phyloP scores from a whole-genome alignment of 495 filamentous ascomycete genomes.

The Opeltia flavorubescens region DNA sequence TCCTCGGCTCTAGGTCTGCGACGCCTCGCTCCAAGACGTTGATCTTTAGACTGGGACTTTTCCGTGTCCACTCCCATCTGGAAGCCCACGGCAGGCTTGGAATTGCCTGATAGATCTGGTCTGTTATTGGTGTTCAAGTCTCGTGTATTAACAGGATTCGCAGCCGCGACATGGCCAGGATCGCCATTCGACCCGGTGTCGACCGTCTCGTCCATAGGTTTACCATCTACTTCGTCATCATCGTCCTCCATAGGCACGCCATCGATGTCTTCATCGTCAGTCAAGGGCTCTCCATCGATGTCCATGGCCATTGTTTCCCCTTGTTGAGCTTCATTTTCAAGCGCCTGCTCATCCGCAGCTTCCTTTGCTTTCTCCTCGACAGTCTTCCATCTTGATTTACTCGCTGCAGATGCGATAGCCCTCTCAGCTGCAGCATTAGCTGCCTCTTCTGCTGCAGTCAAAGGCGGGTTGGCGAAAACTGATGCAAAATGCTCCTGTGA shows the following conservation, averaged over 20 bases:
- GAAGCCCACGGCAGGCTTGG: neutral
- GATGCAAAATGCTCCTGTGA: slow-evolving; percentile 59
- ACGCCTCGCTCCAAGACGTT: slow-evolving; percentile 19
- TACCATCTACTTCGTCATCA: slow-evolving; percentile 33
- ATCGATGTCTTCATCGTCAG: slow-evolving; percentile 27
- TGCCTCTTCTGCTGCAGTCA: slow-evolving; percentile 32
- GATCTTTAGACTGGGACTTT: slow-evolving; percentile 2
- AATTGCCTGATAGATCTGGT: neutral
- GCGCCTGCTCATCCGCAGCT: slow-evolving; percentile 22
- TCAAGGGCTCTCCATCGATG: slow-evolving; percentile 19
- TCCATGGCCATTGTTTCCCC: slow-evolving; percentile 16
- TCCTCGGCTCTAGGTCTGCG: slow-evolving; percentile 76
- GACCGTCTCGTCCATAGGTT: slow-evolving; percentile 34
- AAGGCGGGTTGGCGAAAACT: slow-evolving; percentile 61
- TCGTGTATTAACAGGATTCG: no score
- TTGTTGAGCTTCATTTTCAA: slow-evolving; percentile 11
- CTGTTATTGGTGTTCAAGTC: no score
- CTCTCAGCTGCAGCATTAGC: slow-evolving; percentile 25
- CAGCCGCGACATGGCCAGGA: no score
- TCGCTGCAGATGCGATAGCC: slow-evolving; percentile 31
- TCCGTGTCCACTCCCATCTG: neutral
- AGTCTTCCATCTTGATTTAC: slow-evolving; percentile 57
- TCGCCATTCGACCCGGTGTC: slow-evolving; percentile 37
- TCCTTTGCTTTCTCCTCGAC: slow-evolving; percentile 36
- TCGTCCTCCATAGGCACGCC: slow-evolving; percentile 44